These are phyloP conservation scores for bread wheat (Triticum aestivum) DNA, from an alignment of 176 grass and related monocot genomes.

Conservation along the genomic window IWGSC_CS_RefSeq_v2.1 NC_057799.1:302513220-302513719, in stretches of 20 bases:
- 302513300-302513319: background rate
- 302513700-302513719: slow-evolving; percentile 87
- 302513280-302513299: slow-evolving; percentile 25
- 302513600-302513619: background rate
- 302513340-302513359: slow-evolving; percentile 79
- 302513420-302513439: background rate
- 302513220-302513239: slow-evolving; percentile 52
- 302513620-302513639: background rate
- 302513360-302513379: slow-evolving; percentile 84
- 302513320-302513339: slow-evolving; percentile 63
- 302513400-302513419: background rate
- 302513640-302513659: background rate
- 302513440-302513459: background rate
- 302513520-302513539: slow-evolving; percentile 69
- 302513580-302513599: slow-evolving; percentile 96
- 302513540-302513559: slow-evolving; percentile 75
- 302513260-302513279: slow-evolving; percentile 48
- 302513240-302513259: slow-evolving; percentile 2
- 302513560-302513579: slow-evolving; percentile 90
- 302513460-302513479: background rate
- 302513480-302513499: slow-evolving; percentile 57
- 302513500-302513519: slow-evolving; percentile 87
- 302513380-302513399: slow-evolving; percentile 72
- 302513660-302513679: background rate
- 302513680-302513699: slow-evolving; percentile 54